Conservation (phyloP, 306 rosid species). For the Geum urbanum region DNA sequence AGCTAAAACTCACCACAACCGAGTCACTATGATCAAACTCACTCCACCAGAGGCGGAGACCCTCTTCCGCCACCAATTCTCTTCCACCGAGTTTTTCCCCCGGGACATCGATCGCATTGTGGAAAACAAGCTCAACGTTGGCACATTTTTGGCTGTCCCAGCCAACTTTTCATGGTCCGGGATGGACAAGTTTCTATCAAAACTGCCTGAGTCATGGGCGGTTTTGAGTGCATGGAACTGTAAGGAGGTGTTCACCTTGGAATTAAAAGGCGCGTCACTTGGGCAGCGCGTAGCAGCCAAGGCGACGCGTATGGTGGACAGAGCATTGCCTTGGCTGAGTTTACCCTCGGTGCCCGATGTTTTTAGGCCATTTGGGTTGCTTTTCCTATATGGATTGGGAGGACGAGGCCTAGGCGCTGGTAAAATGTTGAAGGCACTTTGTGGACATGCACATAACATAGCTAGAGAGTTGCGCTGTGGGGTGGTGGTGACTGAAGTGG, state of each 20-base stretch:
- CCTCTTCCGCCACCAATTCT: conserved; percentile 53
- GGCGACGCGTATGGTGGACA: conserved; percentile 45
- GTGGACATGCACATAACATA: conserved; percentile 56
- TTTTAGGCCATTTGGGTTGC: conserved; percentile 65
- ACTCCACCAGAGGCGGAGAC: conserved; percentile 38
- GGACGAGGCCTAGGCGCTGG: conserved; percentile 51
- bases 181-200: conserved; percentile 32
- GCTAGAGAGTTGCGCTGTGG: conserved; percentile 54
- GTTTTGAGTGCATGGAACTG: conserved; percentile 69
- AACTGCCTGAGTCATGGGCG: conserved; percentile 66
- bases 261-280: conserved; percentile 56
- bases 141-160: conserved; percentile 65
- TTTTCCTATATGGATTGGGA: conserved; percentile 62
- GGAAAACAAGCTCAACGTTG: conserved; percentile 51
- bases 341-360: conserved; percentile 61
- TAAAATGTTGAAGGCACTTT: conserved; percentile 45
- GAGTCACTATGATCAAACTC: conserved; percentile 43
- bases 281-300: conserved; percentile 33
- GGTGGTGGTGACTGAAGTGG: conserved; percentile 69
- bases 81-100: conserved; percentile 69
- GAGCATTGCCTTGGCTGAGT: conserved; percentile 55
- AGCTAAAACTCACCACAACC: conserved; percentile 19
- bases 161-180: conserved; percentile 47
- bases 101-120: conserved; percentile 64
- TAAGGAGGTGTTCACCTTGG: conserved; percentile 52